phyloP scores from a whole-genome alignment of 768 basidiomycete species.

The Gymnopilus junonius region DNA sequence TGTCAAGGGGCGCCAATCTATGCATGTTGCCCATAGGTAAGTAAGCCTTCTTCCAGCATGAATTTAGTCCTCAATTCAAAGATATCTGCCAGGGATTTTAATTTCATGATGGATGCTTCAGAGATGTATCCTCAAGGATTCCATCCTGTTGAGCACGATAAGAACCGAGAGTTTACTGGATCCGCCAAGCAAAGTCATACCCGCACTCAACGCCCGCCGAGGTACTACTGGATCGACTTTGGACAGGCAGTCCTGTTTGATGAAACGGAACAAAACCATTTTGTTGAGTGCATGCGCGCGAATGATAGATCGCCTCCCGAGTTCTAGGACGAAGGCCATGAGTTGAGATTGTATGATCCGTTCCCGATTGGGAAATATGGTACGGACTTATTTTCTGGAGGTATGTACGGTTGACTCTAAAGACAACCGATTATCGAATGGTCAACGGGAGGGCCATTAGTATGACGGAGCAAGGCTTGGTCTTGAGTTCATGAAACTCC shows the following conservation, averaged over 20 bases:
- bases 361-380: constrained; percentile 47
- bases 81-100: constrained; percentile 20
- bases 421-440: too few species aligned
- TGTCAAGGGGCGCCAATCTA: constrained; percentile 35
- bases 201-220: constrained; percentile 31
- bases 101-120: constrained; percentile 40
- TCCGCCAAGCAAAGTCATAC: constrained; percentile 25
- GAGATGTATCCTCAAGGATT: constrained; percentile 28
- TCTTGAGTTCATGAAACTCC: constrained; percentile 36
- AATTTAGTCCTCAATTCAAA: neutral
- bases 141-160: constrained; percentile 25
- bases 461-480: constrained; percentile 5
- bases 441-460: neutral
- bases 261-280: constrained; percentile 27
- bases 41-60: constrained; percentile 8
- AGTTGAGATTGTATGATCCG: constrained; percentile 31
- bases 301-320: constrained; percentile 47
- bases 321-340: constrained; percentile 14
- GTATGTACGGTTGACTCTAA: constrained; percentile 22
- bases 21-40: constrained; percentile 44
- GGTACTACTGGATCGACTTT: constrained; percentile 44
- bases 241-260: constrained; percentile 34
- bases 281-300: constrained; percentile 34
- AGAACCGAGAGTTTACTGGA: constrained; percentile 25
- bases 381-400: constrained; percentile 34